Percentiles rank a stretch among this genome's conserved stretches.
Evolutionary conservation across 176 grass and related monocot species (phyloP).

Genomic region (Musa troglodytarum): DNA sequence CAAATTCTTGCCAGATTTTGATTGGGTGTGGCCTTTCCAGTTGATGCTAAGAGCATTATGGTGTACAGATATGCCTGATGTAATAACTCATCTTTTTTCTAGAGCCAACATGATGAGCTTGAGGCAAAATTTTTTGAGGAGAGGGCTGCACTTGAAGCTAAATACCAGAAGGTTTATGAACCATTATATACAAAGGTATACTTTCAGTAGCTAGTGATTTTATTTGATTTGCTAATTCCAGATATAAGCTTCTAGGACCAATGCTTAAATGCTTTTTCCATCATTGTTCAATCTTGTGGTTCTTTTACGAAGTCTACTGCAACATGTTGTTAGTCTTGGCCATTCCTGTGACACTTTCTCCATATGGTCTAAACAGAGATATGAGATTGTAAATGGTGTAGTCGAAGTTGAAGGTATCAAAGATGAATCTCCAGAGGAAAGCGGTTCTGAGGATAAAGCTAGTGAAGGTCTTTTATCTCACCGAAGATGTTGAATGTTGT

Average conservation of each 20-base stretch:
- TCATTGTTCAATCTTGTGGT: no score
- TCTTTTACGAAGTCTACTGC: no score
- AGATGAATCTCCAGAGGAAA: background rate
- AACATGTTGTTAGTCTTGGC: background rate
- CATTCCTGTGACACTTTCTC: background rate
- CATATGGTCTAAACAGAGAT: background rate
- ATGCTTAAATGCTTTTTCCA: no score
- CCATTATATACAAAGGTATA: slow-evolving; percentile 11
- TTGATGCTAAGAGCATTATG: no score
- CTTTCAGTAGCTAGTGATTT: background rate
- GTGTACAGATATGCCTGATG: no score
- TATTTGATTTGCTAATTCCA: background rate
- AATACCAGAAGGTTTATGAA: slow-evolving; percentile 19
- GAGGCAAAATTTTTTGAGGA: slow-evolving; percentile 13
- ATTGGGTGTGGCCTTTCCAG: no score
- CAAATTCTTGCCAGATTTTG: no score
- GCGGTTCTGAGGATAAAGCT: background rate
- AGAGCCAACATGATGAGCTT: slow-evolving; percentile 11
- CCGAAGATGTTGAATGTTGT: background rate
- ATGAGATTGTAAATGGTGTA: slow-evolving; percentile 14
- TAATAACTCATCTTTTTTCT: background rate
- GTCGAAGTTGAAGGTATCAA: slow-evolving; percentile 12
- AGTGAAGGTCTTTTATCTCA: background rate
- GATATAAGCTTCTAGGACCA: background rate
- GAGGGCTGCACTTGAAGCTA: slow-evolving; percentile 15